Base-by-base conservation (phyloP, 371 early-diverging fungal genomes). In the Catenaria anguillulae region DNA sequence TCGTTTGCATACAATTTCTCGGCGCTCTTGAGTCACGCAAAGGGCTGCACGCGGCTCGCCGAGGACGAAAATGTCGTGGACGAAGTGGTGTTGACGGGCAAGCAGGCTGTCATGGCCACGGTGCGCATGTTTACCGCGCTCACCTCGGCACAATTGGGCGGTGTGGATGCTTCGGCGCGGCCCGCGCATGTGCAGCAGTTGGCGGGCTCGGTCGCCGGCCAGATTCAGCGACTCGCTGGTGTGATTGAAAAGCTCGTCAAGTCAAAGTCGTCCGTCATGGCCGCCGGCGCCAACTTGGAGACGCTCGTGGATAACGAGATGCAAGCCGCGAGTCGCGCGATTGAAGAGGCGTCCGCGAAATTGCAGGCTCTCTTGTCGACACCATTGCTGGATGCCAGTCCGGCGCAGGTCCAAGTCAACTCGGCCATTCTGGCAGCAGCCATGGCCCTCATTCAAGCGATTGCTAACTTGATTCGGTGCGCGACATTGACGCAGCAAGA, bases 401-500 rank as follows among this genome's bases (percentile, higher is more conserved):
- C 86, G 23, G 77, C 71, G 70, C 84, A 93, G 70, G 71, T 92
- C 33, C 87, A 91, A 67, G 93, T 97, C 29, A 88, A 97, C 70
- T 82, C 87, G 40, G 82, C 92, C 21, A 88, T 97, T 62, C 74
- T 97, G 56, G 85, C 90, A 69, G 80, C 89, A 13, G 92, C 90
- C 1, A 78, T 92, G 76, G 91, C 92, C 10, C 78, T 97, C 70
- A 95, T 90, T 35, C 88, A 86, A 65, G 94, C 97, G 4, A 96
- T 96, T 71, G 88, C 88, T 37, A 84, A 90, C 64, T 77, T 97
- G 63, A 96, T 97, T 68, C 82, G 84, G 63, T 89, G 92, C 62
- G 95, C 97, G 21, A 93, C 92, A 4, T 86, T 81, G 33, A 87
- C 92, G 19, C 97, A 97, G 71, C 87, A 93, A 69, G 98, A 97